Evolutionary conservation across 768 basidiomycete genomes (phyloP).

Genomic region (Lentinula detonsa): DNA sequence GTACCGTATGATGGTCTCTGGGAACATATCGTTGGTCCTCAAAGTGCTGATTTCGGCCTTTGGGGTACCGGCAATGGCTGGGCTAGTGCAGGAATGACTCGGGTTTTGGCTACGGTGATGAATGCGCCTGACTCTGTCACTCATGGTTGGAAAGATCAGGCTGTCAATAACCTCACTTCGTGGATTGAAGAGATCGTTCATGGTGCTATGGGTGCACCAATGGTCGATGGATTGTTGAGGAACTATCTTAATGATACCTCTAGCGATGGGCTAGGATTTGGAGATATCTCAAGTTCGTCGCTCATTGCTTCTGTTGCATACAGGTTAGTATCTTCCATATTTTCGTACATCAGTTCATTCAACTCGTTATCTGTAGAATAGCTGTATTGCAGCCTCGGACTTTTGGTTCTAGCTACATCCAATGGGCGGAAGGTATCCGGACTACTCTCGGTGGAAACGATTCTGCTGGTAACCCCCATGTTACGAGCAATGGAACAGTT

Average conservation of each 20-base stretch:
- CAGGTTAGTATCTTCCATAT: not conserved
- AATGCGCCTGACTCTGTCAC: slow-evolving; percentile 24
- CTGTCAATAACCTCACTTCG: slow-evolving; percentile 23
- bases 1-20: slow-evolving; percentile 2
- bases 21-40: slow-evolving; percentile 33
- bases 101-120: slow-evolving; percentile 48
- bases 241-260: slow-evolving; percentile 13
- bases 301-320: slow-evolving; percentile 9
- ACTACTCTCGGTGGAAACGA: not conserved
- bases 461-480: slow-evolving; percentile 7
- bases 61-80: slow-evolving; percentile 63
- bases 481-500: slow-evolving; percentile 7
- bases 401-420: slow-evolving; percentile 2
- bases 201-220: slow-evolving; percentile 12
- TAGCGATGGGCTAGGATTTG: slow-evolving; percentile 10
- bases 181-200: slow-evolving; percentile 38
- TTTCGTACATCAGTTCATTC: not conserved
- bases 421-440: slow-evolving; percentile 9
- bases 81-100: slow-evolving; percentile 65
- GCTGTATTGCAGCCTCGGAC: slow-evolving; percentile 7
- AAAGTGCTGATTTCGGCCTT: slow-evolving; percentile 29
- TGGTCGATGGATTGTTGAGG: slow-evolving; percentile 8
- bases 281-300: slow-evolving; percentile 8
- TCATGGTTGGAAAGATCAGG: slow-evolving; percentile 15
- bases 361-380: not conserved